Evolutionary conservation across 306 rosid species (phyloP).

Genomic region (Adenanthera pavonina): DNA sequence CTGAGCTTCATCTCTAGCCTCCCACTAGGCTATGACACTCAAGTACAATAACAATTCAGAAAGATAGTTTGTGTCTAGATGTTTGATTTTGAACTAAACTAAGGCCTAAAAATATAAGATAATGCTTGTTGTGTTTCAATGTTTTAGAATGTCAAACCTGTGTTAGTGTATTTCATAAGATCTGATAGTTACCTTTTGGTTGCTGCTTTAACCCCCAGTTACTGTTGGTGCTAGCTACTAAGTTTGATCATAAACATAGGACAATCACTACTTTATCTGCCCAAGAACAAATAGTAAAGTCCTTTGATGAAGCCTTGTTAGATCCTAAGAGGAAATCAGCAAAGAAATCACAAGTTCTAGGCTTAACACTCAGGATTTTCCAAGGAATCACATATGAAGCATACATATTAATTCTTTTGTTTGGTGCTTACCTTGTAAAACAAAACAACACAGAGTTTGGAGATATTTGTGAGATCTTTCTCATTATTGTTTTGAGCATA

Average conservation of each 20-base stretch:
- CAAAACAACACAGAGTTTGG: too few relatives aligned
- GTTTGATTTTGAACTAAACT: too few relatives aligned
- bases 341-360: slow-evolving; percentile 68
- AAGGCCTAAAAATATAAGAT: too few relatives aligned
- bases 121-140: too few relatives aligned
- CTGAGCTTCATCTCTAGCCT: slow-evolving; percentile 72
- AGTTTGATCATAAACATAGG: slow-evolving; percentile 75
- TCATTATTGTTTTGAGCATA: too few relatives aligned
- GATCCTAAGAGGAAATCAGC: slow-evolving; percentile 66
- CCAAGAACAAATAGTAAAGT: too few relatives aligned
- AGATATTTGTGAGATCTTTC: too few relatives aligned
- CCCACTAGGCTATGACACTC: slow-evolving; percentile 85
- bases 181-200: slow-evolving; percentile 55
- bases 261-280: slow-evolving; percentile 85
- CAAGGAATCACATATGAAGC: slow-evolving; percentile 87
- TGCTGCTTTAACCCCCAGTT: slow-evolving; percentile 76
- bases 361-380: slow-evolving; percentile 66
- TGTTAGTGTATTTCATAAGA: background rate
- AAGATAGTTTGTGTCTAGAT: background rate
- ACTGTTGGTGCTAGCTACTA: slow-evolving; percentile 89
- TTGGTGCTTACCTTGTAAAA: slow-evolving; percentile 71
- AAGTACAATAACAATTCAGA: slow-evolving; percentile 47
- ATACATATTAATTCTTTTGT: slow-evolving; percentile 77
- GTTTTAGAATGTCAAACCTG: too few relatives aligned
- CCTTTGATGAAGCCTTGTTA: too few relatives aligned